A percentile compares a stretch with the other conserved stretches of the same genome.
phyloP scores from a whole-genome alignment of 495 filamentous ascomycete species.

The Trichoderma virens region DNA sequence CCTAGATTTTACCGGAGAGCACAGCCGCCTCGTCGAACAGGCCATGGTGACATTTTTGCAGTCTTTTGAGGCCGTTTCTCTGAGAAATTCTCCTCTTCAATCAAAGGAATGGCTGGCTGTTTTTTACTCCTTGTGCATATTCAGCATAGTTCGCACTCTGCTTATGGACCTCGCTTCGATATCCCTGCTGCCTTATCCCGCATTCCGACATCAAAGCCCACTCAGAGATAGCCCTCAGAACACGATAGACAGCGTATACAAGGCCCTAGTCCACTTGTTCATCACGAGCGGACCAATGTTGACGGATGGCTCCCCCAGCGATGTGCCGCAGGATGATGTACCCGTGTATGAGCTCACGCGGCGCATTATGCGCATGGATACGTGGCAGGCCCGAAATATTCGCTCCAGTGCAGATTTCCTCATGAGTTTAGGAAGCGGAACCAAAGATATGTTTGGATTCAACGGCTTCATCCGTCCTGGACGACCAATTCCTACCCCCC shows the following conservation, averaged over 20 bases:
- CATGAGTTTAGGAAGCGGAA: slow-evolving; percentile 1
- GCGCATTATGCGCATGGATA: slow-evolving; percentile 27
- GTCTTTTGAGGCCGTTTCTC: slow-evolving; percentile 35
- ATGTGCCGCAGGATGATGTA: not conserved
- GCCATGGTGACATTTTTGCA: slow-evolving; percentile 42
- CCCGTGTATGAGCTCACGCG: slow-evolving; percentile 23
- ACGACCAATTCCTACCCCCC: not conserved
- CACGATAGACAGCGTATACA: slow-evolving; percentile 41
- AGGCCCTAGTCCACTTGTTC: slow-evolving; percentile 36
- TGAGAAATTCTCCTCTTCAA: slow-evolving; percentile 27
- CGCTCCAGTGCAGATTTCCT: slow-evolving; percentile 29
- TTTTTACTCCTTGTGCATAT: slow-evolving; percentile 42
- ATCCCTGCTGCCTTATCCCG: slow-evolving; percentile 26
- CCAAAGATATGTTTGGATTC: not conserved
- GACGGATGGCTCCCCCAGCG: slow-evolving; percentile 28
- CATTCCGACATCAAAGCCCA: slow-evolving; percentile 22
- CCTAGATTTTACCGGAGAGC: slow-evolving; percentile 32
- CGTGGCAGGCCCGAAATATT: slow-evolving; percentile 38
- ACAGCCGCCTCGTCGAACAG: slow-evolving; percentile 37
- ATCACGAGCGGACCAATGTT: slow-evolving; percentile 35
- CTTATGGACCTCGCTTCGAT: slow-evolving; percentile 28
- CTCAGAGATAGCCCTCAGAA: slow-evolving; percentile 22
- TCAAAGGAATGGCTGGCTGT: slow-evolving; percentile 38
- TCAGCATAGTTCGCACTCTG: slow-evolving; percentile 41
- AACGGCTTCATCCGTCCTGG: slow-evolving; percentile 7